Percentiles rank a stretch among this genome's conserved stretches.
Conservation (phyloP, 306 rosid species). For the Calophaca sinica region DNA sequence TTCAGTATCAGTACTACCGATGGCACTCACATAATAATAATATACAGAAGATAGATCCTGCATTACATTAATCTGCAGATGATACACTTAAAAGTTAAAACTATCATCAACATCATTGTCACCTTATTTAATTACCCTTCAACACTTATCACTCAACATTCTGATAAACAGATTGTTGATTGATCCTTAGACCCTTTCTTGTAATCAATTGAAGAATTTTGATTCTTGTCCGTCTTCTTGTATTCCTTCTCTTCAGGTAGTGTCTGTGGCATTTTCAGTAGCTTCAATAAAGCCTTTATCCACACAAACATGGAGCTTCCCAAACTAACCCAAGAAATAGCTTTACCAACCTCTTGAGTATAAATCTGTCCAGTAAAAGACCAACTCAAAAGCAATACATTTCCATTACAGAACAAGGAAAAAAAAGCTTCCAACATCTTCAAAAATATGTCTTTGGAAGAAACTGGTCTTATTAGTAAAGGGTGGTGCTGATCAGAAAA, state of each 20-base stretch:
- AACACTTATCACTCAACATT: constrained; percentile 40
- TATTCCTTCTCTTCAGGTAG: constrained; percentile 31
- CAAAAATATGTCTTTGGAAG: constrained; percentile 13
- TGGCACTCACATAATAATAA: constrained; percentile 24
- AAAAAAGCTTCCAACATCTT: constrained; percentile 24
- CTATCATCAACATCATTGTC: constrained; percentile 5
- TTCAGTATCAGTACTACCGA: background rate
- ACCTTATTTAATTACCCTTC: constrained; percentile 38
- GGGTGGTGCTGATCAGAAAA: constrained; percentile 36
- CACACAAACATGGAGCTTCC: constrained; percentile 58
- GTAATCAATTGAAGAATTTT: constrained; percentile 3
- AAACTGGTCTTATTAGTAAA: constrained; percentile 34
- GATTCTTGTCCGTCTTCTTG: constrained; percentile 30
- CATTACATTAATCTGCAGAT: constrained; percentile 25
- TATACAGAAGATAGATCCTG: constrained; percentile 32
- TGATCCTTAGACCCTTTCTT: constrained; percentile 34
- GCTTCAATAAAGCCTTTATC: constrained; percentile 50
- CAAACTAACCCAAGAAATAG: constrained; percentile 55
- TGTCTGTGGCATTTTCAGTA: background rate
- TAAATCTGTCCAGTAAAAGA: constrained; percentile 51
- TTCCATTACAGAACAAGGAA: constrained; percentile 50
- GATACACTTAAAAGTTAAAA: background rate
- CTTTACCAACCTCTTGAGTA: constrained; percentile 50
- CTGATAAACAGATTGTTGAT: constrained; percentile 20
- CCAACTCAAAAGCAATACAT: constrained; percentile 54